Evolutionary conservation across 1,139 yeast genomes (phyloP), one percentile per base, ranked within the genome.

Genomic region (Hyphopichia fennica): DNA sequence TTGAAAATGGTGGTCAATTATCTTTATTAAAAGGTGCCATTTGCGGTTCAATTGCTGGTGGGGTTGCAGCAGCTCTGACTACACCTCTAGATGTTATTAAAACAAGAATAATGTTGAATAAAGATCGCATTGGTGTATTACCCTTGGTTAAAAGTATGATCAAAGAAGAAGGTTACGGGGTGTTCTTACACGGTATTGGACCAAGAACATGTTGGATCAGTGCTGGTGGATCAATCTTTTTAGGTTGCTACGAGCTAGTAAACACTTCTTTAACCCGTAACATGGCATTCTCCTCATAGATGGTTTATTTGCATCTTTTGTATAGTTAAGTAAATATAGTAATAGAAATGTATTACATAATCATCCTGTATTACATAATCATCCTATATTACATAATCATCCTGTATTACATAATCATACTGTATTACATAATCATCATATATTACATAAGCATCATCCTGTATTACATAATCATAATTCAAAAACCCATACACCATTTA

Each of bases 131-230:
- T 0, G 65, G 81, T 1, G 66, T 82, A 1, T 35, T 63, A 3
- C 53, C 62, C 5, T 63, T 88, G 44, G 77, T 84, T 1, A 53
- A 51, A 36, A 57, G 61, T 5, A 72, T 90, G 42, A 60, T 76
- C 15, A 60, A 59, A 28, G 88, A 84, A 41, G 96, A 87, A 55
- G 96, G 96, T 0, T 63, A 69, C 38, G 50, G 58, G 8, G 90
- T 86, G 1, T 88, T 93, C 50, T 77, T 81, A 58, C 79, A 78
- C 40, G 99, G 99, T 4, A 76, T 91, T 33, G 97, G 96, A 0
- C 98, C 99, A 2, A 75, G 99, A 60, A 90, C 97, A 0, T 77
- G 87, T 80, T 93, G 99, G 99, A 93, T 93, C 46, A 84, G 96
- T 67, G 95, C 96, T 3, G 99, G 99, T 15, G 99, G 99, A 16